phyloP scores from a whole-genome alignment of 257 asterid species.

The Petunia secreta region DNA sequence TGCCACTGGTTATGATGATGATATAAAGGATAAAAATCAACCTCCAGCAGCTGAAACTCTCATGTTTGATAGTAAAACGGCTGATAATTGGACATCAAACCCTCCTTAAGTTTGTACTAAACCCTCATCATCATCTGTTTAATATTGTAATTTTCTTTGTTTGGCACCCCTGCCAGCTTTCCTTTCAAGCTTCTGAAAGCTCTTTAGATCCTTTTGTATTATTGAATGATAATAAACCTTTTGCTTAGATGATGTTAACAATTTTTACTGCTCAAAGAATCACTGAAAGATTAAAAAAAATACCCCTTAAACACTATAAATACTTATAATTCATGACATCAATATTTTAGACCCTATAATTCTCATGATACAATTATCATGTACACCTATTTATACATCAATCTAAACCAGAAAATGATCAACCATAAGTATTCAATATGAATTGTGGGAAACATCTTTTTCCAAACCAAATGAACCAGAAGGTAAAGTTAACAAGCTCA shows the following conservation, averaged over 20 bases:
- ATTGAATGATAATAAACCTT: background rate
- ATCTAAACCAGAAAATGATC: background rate
- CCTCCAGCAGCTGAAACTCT: conserved; percentile 26
- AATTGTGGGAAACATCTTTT: no score
- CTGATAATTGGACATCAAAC: background rate
- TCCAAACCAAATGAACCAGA: background rate
- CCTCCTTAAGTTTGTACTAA: conserved; percentile 8
- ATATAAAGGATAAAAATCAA: background rate
- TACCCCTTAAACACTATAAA: no score
- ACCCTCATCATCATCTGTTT: background rate
- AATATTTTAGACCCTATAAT: no score
- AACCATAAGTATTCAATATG: no score
- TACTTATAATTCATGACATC: no score
- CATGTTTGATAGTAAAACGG: conserved; percentile 3
- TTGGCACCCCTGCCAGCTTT: background rate
- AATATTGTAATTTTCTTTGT: no score
- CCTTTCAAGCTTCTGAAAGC: background rate
- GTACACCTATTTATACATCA: background rate
- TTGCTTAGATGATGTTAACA: background rate
- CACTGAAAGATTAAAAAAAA: no score
- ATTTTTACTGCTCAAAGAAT: no score
- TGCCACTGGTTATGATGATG: background rate
- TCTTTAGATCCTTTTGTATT: background rate
- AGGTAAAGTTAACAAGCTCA: no score
- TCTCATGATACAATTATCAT: no score